A percentile compares a stretch with the other conserved stretches of the same genome.
Evolutionary conservation across 371 early-diverging fungal genomes (phyloP).

Genomic region (Dichotomocladium elegans): DNA sequence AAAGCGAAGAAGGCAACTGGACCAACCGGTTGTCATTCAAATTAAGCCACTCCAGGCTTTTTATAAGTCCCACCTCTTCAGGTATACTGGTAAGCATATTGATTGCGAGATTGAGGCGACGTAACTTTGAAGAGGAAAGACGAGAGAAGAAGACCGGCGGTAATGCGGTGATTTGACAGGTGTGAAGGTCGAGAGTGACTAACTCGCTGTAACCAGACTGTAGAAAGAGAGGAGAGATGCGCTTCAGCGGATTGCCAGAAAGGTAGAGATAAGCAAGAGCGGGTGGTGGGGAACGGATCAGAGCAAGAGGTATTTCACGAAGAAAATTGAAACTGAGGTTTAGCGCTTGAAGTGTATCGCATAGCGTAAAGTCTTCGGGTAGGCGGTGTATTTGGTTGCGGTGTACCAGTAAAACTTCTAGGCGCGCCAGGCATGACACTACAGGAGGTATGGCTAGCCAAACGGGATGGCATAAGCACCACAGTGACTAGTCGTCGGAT

Average conservation of each 20-base stretch:
- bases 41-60: slow-evolving; percentile 66
- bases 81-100: slow-evolving; percentile 57
- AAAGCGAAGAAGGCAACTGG: slow-evolving; percentile 49
- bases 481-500: neutral
- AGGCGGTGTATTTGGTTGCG: slow-evolving; percentile 38
- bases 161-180: slow-evolving; percentile 44
- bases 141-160: slow-evolving; percentile 16
- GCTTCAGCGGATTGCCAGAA: slow-evolving; percentile 51
- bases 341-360: slow-evolving; percentile 31
- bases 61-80: slow-evolving; percentile 45
- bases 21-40: slow-evolving; percentile 63
- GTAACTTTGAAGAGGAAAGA: slow-evolving; percentile 36
- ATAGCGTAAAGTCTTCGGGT: slow-evolving; percentile 23
- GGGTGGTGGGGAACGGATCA: slow-evolving; percentile 38
- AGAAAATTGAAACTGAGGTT: slow-evolving; percentile 46
- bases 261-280: slow-evolving; percentile 53
- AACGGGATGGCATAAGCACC: neutral
- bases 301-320: slow-evolving; percentile 38
- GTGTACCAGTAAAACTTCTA: slow-evolving; percentile 41
- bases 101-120: slow-evolving; percentile 62
- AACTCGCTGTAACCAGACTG: slow-evolving; percentile 43
- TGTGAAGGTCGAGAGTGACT: slow-evolving; percentile 62
- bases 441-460: slow-evolving; percentile 45
- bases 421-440: slow-evolving; percentile 25
- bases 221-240: slow-evolving; percentile 40